phyloP scores from a whole-genome alignment of 2,329 filamentous ascomycete genomes.

The Fusarium sterilihyphosum region DNA sequence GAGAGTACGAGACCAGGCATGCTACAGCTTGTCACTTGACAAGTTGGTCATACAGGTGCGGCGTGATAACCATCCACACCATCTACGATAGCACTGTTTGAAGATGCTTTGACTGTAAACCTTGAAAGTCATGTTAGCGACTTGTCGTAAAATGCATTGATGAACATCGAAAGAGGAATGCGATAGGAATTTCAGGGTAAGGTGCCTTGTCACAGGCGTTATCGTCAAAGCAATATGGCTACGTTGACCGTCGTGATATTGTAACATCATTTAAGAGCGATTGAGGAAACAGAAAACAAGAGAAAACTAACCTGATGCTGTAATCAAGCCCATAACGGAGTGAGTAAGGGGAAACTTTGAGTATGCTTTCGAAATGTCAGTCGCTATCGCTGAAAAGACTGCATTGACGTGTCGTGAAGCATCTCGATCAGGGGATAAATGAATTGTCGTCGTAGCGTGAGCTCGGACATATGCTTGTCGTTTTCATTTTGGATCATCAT shows the following conservation, averaged over 20 bases:
- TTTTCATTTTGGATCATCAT: constrained; percentile 88
- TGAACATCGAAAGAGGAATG: background rate
- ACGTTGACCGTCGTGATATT: constrained; percentile 61
- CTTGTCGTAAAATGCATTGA: background rate
- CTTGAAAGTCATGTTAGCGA: constrained; percentile 23
- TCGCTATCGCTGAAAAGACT: constrained; percentile 20
- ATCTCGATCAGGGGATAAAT: constrained; percentile 49
- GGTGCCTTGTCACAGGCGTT: constrained; percentile 59
- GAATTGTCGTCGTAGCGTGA: constrained; percentile 58
- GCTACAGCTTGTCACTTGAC: constrained; percentile 8
- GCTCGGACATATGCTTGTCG: constrained; percentile 99
- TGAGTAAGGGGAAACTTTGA: background rate
- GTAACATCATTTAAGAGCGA: constrained; percentile 51
- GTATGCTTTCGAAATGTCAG: constrained; percentile 39
- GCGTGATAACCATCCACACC: background rate
- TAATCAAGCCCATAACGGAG: background rate
- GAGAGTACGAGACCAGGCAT: background rate
- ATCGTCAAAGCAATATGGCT: constrained; percentile 59
- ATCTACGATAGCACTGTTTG: background rate
- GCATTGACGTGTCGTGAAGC: constrained; percentile 23
- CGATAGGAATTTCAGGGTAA: constrained; percentile 17
- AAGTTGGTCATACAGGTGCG: background rate
- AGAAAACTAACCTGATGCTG: constrained; percentile 44
- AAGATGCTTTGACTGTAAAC: background rate
- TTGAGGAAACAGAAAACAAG: background rate